Conservation (phyloP, 345 rosid species). For the Trapa incisa region DNA sequence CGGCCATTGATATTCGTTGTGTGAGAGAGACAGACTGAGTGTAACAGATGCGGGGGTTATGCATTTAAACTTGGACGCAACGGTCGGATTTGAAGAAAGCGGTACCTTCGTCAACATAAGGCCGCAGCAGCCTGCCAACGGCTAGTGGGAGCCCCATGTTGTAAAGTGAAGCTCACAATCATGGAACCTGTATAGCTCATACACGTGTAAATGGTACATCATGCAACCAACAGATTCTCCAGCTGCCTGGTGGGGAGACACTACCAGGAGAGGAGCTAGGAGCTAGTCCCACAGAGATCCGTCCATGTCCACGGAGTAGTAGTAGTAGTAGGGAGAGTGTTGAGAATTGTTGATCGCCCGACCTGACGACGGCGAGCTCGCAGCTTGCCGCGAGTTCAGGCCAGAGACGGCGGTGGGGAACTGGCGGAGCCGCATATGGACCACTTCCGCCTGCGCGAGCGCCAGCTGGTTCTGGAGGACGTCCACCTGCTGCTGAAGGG, state of each 20-base stretch:
- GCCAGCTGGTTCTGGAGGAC: constrained; percentile 65
- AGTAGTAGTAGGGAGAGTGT: neutral
- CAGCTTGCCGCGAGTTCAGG: neutral
- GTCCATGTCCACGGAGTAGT: neutral
- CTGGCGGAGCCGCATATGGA: constrained; percentile 34
- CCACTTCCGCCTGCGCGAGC: constrained; percentile 65
- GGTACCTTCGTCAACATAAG: neutral
- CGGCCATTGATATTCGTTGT: constrained; percentile 18
- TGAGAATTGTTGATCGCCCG: neutral
- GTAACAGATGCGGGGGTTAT: constrained; percentile 6
- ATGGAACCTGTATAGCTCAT: no score
- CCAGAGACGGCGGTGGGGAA: neutral
- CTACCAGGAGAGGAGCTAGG: no score
- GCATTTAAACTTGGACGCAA: constrained; percentile 10
- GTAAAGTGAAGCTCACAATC: no score
- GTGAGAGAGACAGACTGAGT: neutral
- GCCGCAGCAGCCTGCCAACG: constrained; percentile 1
- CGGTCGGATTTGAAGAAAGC: constrained; percentile 10
- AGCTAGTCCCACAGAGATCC: neutral
- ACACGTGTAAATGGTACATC: no score
- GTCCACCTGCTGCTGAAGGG: constrained; percentile 66
- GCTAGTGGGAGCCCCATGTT: neutral
- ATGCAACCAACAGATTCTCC: no score
- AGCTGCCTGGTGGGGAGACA: no score
- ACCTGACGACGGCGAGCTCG: neutral